Base-by-base conservation (phyloP, 352 stramenopile species). In the Phytophthora sp. region DNA sequence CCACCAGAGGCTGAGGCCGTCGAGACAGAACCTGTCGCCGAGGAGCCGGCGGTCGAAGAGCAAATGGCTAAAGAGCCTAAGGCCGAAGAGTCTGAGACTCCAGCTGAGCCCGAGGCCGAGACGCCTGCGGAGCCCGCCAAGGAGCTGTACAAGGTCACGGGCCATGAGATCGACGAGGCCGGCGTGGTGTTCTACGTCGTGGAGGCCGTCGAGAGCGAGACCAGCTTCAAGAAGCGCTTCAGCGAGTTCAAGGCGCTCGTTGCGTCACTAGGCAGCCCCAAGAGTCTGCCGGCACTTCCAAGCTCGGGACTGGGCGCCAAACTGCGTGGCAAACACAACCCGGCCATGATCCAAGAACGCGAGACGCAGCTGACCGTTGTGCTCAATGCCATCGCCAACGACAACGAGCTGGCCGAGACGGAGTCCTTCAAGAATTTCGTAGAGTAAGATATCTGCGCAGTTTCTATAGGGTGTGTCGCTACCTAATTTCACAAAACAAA, bases 181-280 rank as follows among this genome's bases (percentile, higher is more conserved):
- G 83, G 85, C 24, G 71, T 91, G 7, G 87, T 93, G 2, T 89
- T 80, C 47, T 95, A 95, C 83, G 61, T 74, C 11, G 54, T 95
- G 26, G 73, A 89, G 51, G 30, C 76, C 2, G 54, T 49, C 1
- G 71, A 88, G 26, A 69, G 70, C 41, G 66, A 76, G 4, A 56
- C 13, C 12, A 52, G 52, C 24, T 68, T 88, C 50, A 90, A 92
- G 69, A 90, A 86, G 67, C 85, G 85, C 63, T 93, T 80, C 72
- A 91, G 84, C 57, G 87, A 94, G 63, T 95, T 95, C 59, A 94
- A 94, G 76, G 57, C 70, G 36, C 69, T 95, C 8, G 79, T 94
- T 53, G 63, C 66, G 9, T 62, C 64, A 9, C 69, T 93, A 0
- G 57, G 63, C 27, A 74, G 55, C 30, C 63, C 66, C 3, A 69